phyloP scores from a whole-genome alignment of 805 yeast genomes.

The Candida taoyuanica region DNA sequence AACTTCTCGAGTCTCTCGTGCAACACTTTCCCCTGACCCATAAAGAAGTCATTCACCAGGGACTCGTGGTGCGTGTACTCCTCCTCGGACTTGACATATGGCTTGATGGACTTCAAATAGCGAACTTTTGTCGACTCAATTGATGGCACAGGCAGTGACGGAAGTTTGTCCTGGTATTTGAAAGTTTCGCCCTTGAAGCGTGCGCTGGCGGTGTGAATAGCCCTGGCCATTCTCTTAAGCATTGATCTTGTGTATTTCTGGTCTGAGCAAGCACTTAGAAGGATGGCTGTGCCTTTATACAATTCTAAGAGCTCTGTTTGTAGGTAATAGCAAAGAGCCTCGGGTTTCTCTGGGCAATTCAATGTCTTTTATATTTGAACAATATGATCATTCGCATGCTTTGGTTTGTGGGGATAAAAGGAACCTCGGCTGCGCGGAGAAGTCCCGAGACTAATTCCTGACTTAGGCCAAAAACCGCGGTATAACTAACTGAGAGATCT shows the following conservation, averaged over 20 bases:
- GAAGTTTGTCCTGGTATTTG: conserved; percentile 68
- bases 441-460: too few relatives aligned
- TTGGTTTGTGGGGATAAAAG: conserved; percentile 16
- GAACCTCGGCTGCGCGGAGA: conserved; percentile 10
- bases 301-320: too few relatives aligned
- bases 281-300: neutral
- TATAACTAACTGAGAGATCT: too few relatives aligned
- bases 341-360: neutral
- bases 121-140: conserved; percentile 63
- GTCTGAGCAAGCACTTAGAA: too few relatives aligned
- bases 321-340: neutral
- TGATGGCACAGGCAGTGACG: conserved; percentile 84
- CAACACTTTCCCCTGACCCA: conserved; percentile 61
- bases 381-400: neutral
- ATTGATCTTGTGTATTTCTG: conserved; percentile 9
- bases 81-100: conserved; percentile 48
- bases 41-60: conserved; percentile 63
- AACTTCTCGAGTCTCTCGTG: conserved; percentile 61
- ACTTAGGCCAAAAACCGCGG: too few relatives aligned
- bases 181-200: conserved; percentile 59
- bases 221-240: conserved; percentile 27
- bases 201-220: conserved; percentile 16
- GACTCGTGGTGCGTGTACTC: conserved; percentile 50
- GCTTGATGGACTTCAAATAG: conserved; percentile 70
- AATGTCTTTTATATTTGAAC: neutral